Conservation (phyloP, 768 basidiomycete species). For the Panus rudis region DNA sequence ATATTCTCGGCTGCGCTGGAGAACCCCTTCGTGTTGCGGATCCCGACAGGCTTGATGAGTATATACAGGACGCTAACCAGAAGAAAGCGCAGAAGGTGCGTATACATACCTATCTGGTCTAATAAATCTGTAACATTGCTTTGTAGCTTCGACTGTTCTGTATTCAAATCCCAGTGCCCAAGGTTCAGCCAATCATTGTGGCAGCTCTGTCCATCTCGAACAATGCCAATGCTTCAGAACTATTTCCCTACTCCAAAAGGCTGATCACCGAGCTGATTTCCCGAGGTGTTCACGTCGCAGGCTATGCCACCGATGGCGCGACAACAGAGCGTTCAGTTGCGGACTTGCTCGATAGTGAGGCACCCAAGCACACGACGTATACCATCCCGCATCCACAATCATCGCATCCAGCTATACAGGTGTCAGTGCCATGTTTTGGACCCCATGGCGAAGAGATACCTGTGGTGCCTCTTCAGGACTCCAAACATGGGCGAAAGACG, state of each 20-base stretch:
- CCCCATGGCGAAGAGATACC: conserved; percentile 16
- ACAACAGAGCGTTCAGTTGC: conserved; percentile 25
- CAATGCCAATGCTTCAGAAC: conserved; percentile 12
- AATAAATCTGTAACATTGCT: too few relatives aligned
- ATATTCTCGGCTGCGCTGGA: conserved; percentile 19
- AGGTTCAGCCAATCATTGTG: conserved; percentile 29
- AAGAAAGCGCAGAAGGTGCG: conserved; percentile 24
- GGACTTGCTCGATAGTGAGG: background rate
- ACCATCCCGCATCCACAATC: background rate
- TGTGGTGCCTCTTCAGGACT: conserved; percentile 30
- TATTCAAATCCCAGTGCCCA: conserved; percentile 25
- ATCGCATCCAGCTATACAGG: background rate
- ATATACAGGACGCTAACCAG: conserved; percentile 8
- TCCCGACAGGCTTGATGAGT: conserved; percentile 11
- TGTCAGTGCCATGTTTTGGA: conserved; percentile 6
- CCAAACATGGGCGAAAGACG: conserved; percentile 31
- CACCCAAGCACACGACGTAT: background rate
- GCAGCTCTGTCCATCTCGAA: conserved; percentile 26
- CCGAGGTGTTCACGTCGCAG: conserved; percentile 19
- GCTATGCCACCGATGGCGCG: conserved; percentile 30
- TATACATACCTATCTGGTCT: too few relatives aligned
- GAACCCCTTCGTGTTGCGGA: conserved; percentile 20
- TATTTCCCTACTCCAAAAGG: conserved; percentile 7
- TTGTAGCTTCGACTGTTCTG: too few relatives aligned
- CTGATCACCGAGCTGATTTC: conserved; percentile 23